These are phyloP conservation scores for Articulospora tetracladia DNA, from an alignment of 495 filamentous ascomycete genomes.

Conservation along the genomic window DNA sequence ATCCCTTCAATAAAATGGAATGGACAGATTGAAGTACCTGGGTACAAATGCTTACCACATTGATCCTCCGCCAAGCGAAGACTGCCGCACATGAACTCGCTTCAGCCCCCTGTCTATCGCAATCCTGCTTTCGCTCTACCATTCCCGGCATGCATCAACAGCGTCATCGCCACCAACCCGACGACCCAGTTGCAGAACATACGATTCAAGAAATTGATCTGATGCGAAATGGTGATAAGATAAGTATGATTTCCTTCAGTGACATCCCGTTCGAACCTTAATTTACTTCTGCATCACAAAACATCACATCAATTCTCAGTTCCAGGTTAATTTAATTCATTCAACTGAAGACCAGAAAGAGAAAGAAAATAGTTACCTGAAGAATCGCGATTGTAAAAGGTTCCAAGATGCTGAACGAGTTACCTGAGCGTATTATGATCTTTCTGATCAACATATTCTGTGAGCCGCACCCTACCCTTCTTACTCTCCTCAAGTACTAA, in stretches of 20 bases:
- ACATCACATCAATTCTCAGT: background rate
- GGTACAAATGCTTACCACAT: background rate
- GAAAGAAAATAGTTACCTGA: no score
- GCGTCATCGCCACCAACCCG: constrained; percentile 1
- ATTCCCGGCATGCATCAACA: constrained; percentile 1
- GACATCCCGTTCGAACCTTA: no score
- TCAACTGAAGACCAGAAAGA: background rate
- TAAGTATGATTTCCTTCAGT: constrained; percentile 3
- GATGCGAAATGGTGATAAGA: background rate
- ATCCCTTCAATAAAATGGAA: background rate
- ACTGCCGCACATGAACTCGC: no score
- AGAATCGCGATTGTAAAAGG: background rate
- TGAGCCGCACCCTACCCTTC: background rate
- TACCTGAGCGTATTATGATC: constrained; percentile 15
- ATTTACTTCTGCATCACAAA: no score
- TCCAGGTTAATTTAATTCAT: background rate
- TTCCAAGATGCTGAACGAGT: constrained; percentile 3
- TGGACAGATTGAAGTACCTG: background rate
- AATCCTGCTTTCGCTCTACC: background rate
- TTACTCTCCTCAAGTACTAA: background rate
- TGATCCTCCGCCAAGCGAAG: background rate
- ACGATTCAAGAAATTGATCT: background rate
- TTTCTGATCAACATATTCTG: constrained; percentile 20
- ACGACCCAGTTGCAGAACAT: background rate
- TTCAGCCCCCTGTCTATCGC: background rate